Evolutionary conservation across 2,329 filamentous ascomycete genomes (phyloP), one percentile per base, ranked within the genome.

Genomic region (Alternaria panax): DNA sequence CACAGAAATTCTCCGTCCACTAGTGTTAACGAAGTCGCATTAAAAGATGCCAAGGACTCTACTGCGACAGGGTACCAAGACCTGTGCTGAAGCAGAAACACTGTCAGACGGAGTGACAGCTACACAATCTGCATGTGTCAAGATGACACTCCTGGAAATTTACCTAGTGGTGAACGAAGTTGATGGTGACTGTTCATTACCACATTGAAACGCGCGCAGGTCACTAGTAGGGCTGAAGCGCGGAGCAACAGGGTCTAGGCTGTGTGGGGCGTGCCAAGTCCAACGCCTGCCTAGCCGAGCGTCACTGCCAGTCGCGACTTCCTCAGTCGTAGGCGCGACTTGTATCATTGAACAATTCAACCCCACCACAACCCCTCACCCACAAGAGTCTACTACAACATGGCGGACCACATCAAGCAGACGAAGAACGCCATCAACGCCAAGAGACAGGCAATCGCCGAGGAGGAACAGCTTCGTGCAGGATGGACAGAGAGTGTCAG

Each of bases 371-470:
- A 27, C 46, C 45, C 28, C 45, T 48, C 60, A 47, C 45, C 52
- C 34, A 34, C 55, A 38, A 28, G n/a, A 22, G 5, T 40, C 53
- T 12, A 32, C 43, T 14, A 47, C 28, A 63, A 34, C 20, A 74
- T 72, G 69, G 66, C 70, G 7, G 69, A 75, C 48, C 56, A 63
- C 18, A 57, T 68, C 57, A 68, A 72, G 60, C 63, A 67, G 12
- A 63, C 63, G 36, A 76, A 76, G 45, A 64, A 68, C 41, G 63
- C 69, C 22, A 66, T 75, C 41, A 71, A 70, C 59, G 57, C 65
- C 16, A 66, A 72, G 47, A 72, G 68, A 63, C 58, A 69, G 38
- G 67, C 66, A 18, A 65, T 75, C 32, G 55, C 63, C 38, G 56
- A 57, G 5, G 62, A 65, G 14, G 67, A 75, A 63, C 50, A 57